Evolutionary conservation across 768 basidiomycete species (phyloP).

Genomic region (Pulveroboletus sp.): DNA sequence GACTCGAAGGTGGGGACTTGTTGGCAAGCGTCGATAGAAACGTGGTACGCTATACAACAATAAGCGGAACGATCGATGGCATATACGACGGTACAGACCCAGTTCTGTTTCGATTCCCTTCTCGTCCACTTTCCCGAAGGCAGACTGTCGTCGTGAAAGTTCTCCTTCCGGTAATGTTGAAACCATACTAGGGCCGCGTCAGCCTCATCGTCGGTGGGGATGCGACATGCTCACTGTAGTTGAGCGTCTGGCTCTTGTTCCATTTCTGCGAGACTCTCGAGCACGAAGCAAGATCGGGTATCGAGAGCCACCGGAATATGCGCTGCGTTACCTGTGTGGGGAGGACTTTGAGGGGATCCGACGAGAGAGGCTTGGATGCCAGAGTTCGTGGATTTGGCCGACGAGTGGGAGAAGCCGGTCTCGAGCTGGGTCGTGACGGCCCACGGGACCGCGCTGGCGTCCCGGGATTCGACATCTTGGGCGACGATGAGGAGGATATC

Average conservation of each 20-base stretch:
- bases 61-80: slow-evolving; percentile 11
- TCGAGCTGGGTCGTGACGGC: slow-evolving; percentile 45
- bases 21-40: slow-evolving; percentile 39
- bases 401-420: slow-evolving; percentile 37
- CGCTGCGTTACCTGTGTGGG: slow-evolving; percentile 80
- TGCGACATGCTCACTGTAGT: slow-evolving; percentile 60
- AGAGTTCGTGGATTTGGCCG: slow-evolving; percentile 21
- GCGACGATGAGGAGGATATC: slow-evolving; percentile 8
- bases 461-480: slow-evolving; percentile 61
- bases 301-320: slow-evolving; percentile 61
- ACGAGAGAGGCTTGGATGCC: slow-evolving; percentile 17
- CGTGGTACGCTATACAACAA: slow-evolving; percentile 46
- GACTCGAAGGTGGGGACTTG: slow-evolving; percentile 38
- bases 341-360: slow-evolving; percentile 65
- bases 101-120: slow-evolving; percentile 90
- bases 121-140: slow-evolving; percentile 89
- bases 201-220: not conserved
- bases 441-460: slow-evolving; percentile 63
- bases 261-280: slow-evolving; percentile 82
- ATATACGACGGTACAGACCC: slow-evolving; percentile 42
- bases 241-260: slow-evolving; percentile 84
- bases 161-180: slow-evolving; percentile 82
- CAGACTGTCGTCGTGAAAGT: slow-evolving; percentile 75
- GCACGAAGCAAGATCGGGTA: slow-evolving; percentile 70
- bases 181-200: slow-evolving; percentile 73